Conservation (phyloP, 306 rosid species). For the Quercus glauca region DNA sequence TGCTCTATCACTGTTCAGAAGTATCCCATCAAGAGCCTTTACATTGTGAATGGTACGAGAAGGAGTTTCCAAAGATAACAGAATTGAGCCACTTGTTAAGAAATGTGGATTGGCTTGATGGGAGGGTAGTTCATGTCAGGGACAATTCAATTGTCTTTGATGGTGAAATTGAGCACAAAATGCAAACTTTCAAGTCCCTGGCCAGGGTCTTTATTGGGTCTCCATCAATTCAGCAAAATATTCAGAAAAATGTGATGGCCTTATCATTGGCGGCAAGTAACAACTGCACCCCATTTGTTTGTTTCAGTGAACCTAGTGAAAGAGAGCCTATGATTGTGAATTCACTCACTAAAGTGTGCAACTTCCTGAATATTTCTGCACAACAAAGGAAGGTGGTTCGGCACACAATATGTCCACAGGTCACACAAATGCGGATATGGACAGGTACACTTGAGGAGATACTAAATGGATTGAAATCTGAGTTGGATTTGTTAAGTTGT, state of each 20-base stretch:
- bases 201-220: conserved; percentile 66
- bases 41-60: conserved; percentile 47
- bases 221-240: conserved; percentile 37
- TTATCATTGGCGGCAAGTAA: conserved; percentile 1
- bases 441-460: conserved; percentile 51
- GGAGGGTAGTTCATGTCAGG: conserved; percentile 55
- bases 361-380: conserved; percentile 58
- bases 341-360: conserved; percentile 61
- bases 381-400: conserved; percentile 87
- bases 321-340: conserved; percentile 60
- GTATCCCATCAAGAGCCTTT: conserved; percentile 29
- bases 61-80: conserved; percentile 40
- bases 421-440: conserved; percentile 76
- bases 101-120: conserved; percentile 56
- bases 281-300: conserved; percentile 28
- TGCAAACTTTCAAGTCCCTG: conserved; percentile 61
- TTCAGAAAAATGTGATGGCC: conserved; percentile 28
- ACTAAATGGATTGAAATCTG: conserved; percentile 52
- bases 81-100: conserved; percentile 42
- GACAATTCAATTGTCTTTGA: conserved; percentile 49
- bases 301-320: conserved; percentile 58
- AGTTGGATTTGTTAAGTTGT: conserved; percentile 44
- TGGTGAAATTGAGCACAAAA: conserved; percentile 40
- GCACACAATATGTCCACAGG: conserved; percentile 49
- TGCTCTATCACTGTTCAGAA: conserved; percentile 49